phyloP scores from a whole-genome alignment of 257 asterid species.

The Solanum bulbocastanum region DNA sequence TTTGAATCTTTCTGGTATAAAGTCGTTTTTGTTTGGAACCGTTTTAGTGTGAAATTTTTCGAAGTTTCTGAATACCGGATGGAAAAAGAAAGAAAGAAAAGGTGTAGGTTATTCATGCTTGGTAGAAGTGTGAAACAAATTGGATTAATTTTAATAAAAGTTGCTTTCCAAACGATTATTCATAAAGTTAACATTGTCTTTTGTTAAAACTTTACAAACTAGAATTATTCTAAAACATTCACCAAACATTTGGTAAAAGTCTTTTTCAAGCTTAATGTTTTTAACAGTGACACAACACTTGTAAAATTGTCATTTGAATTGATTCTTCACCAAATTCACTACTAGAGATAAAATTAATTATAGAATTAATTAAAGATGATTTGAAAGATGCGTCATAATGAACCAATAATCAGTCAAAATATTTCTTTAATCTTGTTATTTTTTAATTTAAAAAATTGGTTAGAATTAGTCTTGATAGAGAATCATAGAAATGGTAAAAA shows the following conservation, averaged over 20 bases:
- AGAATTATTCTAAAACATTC: not conserved
- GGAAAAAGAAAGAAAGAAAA: not conserved
- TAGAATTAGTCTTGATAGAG: not conserved
- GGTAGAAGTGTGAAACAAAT: not conserved
- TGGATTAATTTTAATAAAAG: not conserved
- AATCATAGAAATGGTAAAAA: not conserved
- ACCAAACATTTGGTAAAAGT: not conserved
- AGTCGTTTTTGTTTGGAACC: accelerated
- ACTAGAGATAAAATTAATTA: not conserved
- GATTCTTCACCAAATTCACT: not conserved
- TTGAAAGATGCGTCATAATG: not conserved
- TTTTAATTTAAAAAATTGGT: not conserved
- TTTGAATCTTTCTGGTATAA: not conserved
- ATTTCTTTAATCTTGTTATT: not conserved
- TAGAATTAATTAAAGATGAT: not conserved
- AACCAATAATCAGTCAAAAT: not conserved
- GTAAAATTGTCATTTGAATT: not conserved
- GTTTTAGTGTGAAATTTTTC: too few species aligned
- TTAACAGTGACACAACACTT: not conserved
- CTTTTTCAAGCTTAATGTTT: not conserved
- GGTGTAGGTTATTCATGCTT: not conserved
- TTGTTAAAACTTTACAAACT: not conserved
- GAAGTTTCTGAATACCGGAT: accelerated
- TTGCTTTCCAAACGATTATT: not conserved
- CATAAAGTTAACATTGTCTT: not conserved